Evolutionary conservation across 208 protist species (phyloP).

Genomic region (Phytomonas serpens): DNA sequence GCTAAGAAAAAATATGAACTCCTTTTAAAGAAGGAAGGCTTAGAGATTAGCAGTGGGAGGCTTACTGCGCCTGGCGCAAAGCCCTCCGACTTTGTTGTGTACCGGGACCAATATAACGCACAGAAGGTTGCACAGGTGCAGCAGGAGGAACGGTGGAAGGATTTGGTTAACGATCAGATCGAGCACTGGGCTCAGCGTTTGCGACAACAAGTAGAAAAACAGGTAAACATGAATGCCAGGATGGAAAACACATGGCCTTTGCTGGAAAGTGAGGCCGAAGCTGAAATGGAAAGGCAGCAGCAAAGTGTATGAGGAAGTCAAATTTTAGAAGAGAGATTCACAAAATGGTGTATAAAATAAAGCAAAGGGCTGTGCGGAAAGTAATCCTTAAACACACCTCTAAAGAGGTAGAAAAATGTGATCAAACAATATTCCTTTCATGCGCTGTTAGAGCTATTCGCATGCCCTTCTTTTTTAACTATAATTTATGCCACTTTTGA

Average conservation of each 20-base stretch:
- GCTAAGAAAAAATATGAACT: slow-evolving; percentile 49
- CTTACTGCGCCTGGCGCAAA: slow-evolving; percentile 9
- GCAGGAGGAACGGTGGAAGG: slow-evolving; percentile 31
- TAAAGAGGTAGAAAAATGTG: neutral
- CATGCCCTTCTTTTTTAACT: neutral
- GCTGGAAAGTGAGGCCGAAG: slow-evolving; percentile 72
- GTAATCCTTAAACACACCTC: neutral
- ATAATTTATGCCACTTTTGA: neutral
- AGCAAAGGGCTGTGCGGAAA: neutral
- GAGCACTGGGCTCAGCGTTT: slow-evolving; percentile 38
- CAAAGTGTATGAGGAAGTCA: neutral
- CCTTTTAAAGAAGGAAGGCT: slow-evolving; percentile 64
- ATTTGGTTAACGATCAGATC: slow-evolving; percentile 30
- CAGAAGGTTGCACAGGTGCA: slow-evolving; percentile 26
- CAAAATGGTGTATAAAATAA: neutral
- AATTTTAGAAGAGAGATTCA: neutral
- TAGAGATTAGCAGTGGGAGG: slow-evolving; percentile 55
- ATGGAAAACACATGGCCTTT: slow-evolving; percentile 63
- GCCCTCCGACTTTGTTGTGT: slow-evolving; percentile 34
- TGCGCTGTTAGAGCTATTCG: neutral
- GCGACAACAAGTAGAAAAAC: slow-evolving; percentile 38
- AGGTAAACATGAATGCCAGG: slow-evolving; percentile 52
- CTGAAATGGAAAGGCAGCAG: slow-evolving; percentile 31
- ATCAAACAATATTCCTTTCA: neutral
- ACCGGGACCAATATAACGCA: slow-evolving; percentile 32